Base-by-base conservation (phyloP, 305 asterid genomes). In the Rubia tinctorum region DNA sequence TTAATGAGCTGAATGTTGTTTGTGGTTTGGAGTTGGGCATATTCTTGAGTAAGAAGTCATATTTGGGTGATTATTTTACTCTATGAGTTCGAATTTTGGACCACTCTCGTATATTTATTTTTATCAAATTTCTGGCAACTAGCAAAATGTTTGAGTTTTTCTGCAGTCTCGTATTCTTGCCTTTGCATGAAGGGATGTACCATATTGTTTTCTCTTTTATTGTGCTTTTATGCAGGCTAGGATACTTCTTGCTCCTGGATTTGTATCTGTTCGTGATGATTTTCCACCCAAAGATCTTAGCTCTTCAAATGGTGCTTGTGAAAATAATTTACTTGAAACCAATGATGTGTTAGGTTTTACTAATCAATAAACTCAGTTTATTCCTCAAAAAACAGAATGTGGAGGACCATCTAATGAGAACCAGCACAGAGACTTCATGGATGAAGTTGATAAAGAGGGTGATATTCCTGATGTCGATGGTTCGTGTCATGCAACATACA, bases 401-500 rank as follows among this genome's bases (percentile, higher is more conserved):
- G 69, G 60, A 69, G 64, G 73, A 18, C 81, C 79, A 23, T 45
- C 82, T 22, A 82, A 81, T 27, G 84, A 84, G 76, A 79, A 60
- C 20, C 77, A 79, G 75, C 71, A 62, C 61, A 70, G 72, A 63
- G 83, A 83, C 53, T 65, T 73, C 42, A 71, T 81, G 17, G 86
- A 73, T 7, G 91, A 94, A 70, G 73, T 79, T 51, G 96, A 92
- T 81, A 91, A 83, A 72, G 96, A 90, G 62, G 82, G 84, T 47
- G 61, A 73, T 67, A 80, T 86, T 75, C 87, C 83, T 60, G 98
- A 95, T 79, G 95, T 92, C 74, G 92, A 84, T 73, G 81, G 86
- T 59, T 93, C 97, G 62, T 88, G 94, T 81, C 86, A 88, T 55
- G 98, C 98, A 42, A 91, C 98, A 27, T 91, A 89, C 79, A 83